These are phyloP conservation scores for Aspergillus incahuasiensis DNA, from an alignment of 495 filamentous ascomycete species.

Conservation along the genomic window DNA sequence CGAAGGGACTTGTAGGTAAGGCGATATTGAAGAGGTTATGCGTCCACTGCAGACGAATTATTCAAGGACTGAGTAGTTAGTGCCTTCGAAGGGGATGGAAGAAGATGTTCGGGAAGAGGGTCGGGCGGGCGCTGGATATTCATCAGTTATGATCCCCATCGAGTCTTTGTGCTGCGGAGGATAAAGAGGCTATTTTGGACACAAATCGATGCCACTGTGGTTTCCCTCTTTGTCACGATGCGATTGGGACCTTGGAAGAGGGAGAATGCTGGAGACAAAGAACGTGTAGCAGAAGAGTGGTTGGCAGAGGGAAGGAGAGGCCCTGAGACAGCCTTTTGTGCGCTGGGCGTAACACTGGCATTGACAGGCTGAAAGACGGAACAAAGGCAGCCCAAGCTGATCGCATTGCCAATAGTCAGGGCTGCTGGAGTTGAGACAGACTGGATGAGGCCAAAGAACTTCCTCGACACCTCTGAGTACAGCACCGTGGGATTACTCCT, in stretches of 20 bases:
- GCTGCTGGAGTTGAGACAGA: too few relatives aligned
- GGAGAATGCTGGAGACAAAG: background rate
- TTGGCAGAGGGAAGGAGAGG: background rate
- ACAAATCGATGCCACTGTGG: background rate
- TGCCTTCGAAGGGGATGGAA: background rate
- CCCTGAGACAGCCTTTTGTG: background rate
- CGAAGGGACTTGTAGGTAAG: too few relatives aligned
- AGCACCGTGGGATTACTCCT: background rate
- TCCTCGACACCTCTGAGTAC: background rate
- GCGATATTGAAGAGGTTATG: background rate
- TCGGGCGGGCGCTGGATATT: background rate
- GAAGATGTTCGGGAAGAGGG: background rate
- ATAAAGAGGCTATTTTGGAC: conserved; percentile 6
- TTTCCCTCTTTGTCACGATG: background rate
- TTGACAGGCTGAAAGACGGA: background rate
- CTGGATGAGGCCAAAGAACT: background rate
- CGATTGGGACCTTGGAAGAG: background rate
- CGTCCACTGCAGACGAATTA: background rate
- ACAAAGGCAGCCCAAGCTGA: background rate
- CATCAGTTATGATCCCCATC: background rate
- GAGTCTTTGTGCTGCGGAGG: background rate
- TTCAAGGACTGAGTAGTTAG: background rate
- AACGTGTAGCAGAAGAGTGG: background rate
- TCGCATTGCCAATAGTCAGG: background rate
- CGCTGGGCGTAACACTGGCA: background rate